Conservation (phyloP, 2,329 filamentous ascomycete species). For the Botrytis cinerea region DNA sequence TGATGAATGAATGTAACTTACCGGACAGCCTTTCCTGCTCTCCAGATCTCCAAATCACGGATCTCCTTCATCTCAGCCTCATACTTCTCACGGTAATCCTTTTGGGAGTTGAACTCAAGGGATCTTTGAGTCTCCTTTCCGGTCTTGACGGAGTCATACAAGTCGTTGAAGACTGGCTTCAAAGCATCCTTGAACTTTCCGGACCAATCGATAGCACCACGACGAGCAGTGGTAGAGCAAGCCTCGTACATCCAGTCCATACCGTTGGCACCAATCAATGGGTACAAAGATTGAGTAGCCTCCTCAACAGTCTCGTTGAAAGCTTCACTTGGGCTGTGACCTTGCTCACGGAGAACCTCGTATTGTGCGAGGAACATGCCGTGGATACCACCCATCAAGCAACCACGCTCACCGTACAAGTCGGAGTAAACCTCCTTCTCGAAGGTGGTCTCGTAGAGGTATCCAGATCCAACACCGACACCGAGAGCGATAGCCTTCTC, state of each 20-base stretch:
- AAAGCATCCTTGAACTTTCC: conserved; percentile 95
- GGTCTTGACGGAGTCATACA: conserved; percentile 90
- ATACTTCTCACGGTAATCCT: conserved; percentile 95
- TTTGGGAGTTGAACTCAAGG: conserved; percentile 94
- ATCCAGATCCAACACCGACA: conserved; percentile 94
- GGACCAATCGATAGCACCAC: conserved; percentile 98
- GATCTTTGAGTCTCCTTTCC: conserved; percentile 95
- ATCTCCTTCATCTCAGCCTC: conserved; percentile 99
- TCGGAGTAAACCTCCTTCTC: conserved; percentile 99
- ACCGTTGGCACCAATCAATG: conserved; percentile 92
- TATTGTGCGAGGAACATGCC: conserved; percentile 99
- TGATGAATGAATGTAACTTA: conserved; percentile 46
- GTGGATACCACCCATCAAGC: conserved; percentile 99
- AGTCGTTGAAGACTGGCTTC: conserved; percentile 97
- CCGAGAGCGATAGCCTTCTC: conserved; percentile 97
- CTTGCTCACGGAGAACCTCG: conserved; percentile 98
- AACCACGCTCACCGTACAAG: conserved; percentile 99
- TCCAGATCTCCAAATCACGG: conserved; percentile 97
- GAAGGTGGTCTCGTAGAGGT: conserved; percentile 99
- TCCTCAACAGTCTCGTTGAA: conserved; percentile 99
- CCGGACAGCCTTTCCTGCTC: conserved; percentile 95
- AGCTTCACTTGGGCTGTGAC: conserved; percentile 95
- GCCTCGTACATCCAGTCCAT: conserved; percentile 99
- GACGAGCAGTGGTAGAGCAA: conserved; percentile 97
- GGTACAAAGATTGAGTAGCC: conserved; percentile 97